phyloP scores from a whole-genome alignment of 75 land plant genomes.

The Gnetum montanum region DNA sequence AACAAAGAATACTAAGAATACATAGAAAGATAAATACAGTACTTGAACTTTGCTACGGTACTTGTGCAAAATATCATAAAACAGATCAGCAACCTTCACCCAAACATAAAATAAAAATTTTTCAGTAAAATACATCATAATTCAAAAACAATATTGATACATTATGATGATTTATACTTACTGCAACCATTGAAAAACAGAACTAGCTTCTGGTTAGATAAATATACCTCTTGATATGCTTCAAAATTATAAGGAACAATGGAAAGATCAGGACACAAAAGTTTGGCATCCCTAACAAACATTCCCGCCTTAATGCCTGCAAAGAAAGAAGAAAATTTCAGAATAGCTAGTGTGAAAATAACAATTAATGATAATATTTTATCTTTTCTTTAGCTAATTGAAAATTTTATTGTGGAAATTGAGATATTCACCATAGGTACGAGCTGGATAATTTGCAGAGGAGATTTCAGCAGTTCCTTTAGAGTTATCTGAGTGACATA shows the following conservation, averaged over 20 bases:
- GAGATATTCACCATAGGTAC: constrained; percentile 91
- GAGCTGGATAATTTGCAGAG: constrained; percentile 96
- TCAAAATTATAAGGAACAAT: constrained; percentile 61
- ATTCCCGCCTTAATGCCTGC: constrained; percentile 90
- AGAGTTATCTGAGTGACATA: constrained; percentile 89
- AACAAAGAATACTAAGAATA: no score
- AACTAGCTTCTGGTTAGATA: no score
- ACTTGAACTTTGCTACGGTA: constrained; percentile 91
- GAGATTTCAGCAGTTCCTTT: constrained; percentile 98
- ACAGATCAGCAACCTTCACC: constrained; percentile 95
- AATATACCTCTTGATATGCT: constrained; percentile 80
- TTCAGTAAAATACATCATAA: neutral
- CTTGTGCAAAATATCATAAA: constrained; percentile 86
- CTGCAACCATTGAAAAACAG: no score
- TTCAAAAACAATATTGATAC: neutral
- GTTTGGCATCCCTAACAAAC: constrained; percentile 92
- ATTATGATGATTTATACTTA: no score
- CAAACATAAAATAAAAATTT: constrained; percentile 5
- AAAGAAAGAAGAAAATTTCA: neutral
- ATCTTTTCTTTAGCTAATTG: no score
- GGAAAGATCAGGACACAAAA: constrained; percentile 70
- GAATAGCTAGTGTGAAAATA: no score
- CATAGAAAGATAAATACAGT: constrained; percentile 1
- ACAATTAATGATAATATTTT: no score
- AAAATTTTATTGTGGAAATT: no score